A percentile compares a stretch with the other conserved stretches of the same genome.
phyloP scores from a whole-genome alignment of 805 yeast genomes.

The Hanseniaspora singularis region DNA sequence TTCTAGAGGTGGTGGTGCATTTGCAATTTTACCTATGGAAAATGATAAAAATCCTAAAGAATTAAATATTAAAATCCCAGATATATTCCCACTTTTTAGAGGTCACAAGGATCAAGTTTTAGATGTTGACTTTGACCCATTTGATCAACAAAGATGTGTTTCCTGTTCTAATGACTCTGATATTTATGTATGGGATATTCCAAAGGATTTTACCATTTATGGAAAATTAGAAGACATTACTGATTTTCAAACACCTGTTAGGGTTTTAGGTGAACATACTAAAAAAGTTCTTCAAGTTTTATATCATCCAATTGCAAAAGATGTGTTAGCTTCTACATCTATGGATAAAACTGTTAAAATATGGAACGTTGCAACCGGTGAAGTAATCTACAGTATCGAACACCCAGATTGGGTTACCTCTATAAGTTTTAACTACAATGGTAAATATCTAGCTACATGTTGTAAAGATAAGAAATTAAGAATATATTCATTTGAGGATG shows the following conservation, averaged over 20 bases:
- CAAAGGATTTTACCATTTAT: constrained; percentile 66
- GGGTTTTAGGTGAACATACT: constrained; percentile 69
- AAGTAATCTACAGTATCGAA: constrained; percentile 56
- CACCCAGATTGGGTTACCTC: constrained; percentile 91
- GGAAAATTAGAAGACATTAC: constrained; percentile 44
- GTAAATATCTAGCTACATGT: constrained; percentile 74
- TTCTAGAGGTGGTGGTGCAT: constrained; percentile 94
- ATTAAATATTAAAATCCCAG: constrained; percentile 78
- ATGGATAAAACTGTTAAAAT: constrained; percentile 82
- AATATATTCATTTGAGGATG: constrained; percentile 80
- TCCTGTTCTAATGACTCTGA: constrained; percentile 76
- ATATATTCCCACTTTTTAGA: constrained; percentile 80
- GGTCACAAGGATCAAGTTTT: constrained; percentile 93
- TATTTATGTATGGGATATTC: constrained; percentile 78
- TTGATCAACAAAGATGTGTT: constrained; percentile 59
- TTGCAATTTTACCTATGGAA: constrained; percentile 74
- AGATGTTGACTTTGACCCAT: constrained; percentile 93
- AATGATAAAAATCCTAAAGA: constrained; percentile 32
- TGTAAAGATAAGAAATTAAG: constrained; percentile 83
- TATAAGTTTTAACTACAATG: constrained; percentile 81
- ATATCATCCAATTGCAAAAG: constrained; percentile 79
- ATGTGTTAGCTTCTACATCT: constrained; percentile 81
- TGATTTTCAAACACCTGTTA: constrained; percentile 39
- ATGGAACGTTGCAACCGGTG: constrained; percentile 76
- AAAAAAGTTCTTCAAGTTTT: constrained; percentile 87